Conservation (phyloP, 148 eudicot genomes). For the Selenicereus undatus region DNA sequence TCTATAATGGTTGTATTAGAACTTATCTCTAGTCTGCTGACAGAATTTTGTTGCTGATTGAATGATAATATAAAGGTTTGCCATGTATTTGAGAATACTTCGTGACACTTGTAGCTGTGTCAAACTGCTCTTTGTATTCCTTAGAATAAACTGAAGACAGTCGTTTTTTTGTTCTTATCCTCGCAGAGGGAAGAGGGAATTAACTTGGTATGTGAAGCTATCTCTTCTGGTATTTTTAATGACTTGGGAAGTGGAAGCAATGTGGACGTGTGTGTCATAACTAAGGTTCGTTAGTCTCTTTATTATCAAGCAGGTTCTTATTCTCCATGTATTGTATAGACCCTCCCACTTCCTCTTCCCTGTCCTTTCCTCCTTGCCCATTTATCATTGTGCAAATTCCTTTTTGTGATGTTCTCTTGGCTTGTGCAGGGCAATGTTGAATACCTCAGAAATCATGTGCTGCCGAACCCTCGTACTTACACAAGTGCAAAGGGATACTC, state of each 20-base stretch:
- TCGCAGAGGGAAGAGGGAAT: slow-evolving; percentile 85
- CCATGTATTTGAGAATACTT: neutral
- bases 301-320: neutral
- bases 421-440: slow-evolving; percentile 72
- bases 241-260: slow-evolving; percentile 98
- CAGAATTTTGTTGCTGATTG: neutral
- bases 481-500: slow-evolving; percentile 63
- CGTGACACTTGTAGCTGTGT: neutral
- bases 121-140: neutral
- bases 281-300: slow-evolving; percentile 50
- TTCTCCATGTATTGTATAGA: neutral
- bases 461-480: slow-evolving; percentile 89
- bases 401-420: neutral
- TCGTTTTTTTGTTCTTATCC: slow-evolving; percentile 8
- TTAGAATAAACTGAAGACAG: neutral
- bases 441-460: slow-evolving; percentile 67
- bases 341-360: neutral
- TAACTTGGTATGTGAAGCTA: slow-evolving; percentile 68
- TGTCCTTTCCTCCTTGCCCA: neutral
- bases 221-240: slow-evolving; percentile 84
- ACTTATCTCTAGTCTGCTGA: neutral
- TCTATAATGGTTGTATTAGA: neutral
- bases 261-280: slow-evolving; percentile 83
- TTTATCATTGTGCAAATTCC: slow-evolving; percentile 3
- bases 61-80: neutral